phyloP scores from a whole-genome alignment of 1,139 yeast species.

The Hyphopichia burtonii region DNA sequence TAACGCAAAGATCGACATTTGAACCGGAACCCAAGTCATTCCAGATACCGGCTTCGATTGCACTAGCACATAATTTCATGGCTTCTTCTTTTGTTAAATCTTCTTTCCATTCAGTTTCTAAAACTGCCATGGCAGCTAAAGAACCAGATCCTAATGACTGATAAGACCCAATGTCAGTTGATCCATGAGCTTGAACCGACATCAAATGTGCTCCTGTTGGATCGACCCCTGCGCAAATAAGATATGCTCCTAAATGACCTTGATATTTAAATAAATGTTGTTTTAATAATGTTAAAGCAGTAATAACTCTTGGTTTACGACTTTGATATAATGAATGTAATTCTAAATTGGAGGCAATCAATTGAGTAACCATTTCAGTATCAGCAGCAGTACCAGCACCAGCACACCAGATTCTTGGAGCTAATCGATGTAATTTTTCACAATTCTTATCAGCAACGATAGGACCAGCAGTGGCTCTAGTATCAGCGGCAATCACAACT shows the following conservation, averaged over 20 bases:
- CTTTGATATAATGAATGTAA: constrained; percentile 80
- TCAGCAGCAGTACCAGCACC: constrained; percentile 99
- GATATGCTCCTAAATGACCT: constrained; percentile 94
- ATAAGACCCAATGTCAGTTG: constrained; percentile 92
- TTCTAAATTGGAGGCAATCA: constrained; percentile 87
- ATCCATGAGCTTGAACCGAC: constrained; percentile 96
- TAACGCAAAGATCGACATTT: constrained; percentile 93
- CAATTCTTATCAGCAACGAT: constrained; percentile 98
- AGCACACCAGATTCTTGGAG: constrained; percentile 98
- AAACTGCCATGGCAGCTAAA: constrained; percentile 97
- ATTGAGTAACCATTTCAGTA: constrained; percentile 93
- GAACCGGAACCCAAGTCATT: constrained; percentile 98
- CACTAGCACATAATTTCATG: constrained; percentile 82
- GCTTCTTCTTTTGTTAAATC: constrained; percentile 85
- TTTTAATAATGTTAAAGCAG: constrained; percentile 88
- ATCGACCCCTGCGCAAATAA: constrained; percentile 95
- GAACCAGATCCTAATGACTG: constrained; percentile 95
- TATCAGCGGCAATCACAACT: constrained; percentile 97
- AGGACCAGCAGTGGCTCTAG: constrained; percentile 94
- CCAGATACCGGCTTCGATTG: constrained; percentile 98
- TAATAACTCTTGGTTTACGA: constrained; percentile 88
- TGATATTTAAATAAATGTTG: constrained; percentile 96
- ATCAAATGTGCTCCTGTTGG: constrained; percentile 94
- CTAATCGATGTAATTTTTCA: constrained; percentile 87
- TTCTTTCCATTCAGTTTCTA: constrained; percentile 83